Evolutionary conservation across 164 flowering plant species (phyloP).

Genomic region (Dillenia suffruticosa): DNA sequence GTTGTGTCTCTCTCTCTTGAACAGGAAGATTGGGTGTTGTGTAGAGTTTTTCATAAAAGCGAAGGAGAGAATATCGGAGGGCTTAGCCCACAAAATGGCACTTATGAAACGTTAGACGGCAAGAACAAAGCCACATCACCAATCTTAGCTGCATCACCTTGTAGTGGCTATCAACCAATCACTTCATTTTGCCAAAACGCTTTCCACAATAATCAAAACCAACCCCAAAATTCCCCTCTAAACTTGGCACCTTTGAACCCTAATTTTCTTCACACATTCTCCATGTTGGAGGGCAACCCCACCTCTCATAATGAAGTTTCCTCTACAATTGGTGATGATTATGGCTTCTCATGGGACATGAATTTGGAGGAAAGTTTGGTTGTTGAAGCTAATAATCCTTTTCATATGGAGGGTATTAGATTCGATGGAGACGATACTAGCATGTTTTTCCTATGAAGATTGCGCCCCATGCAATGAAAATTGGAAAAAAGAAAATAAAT

Average conservation of each 20-base stretch:
- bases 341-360: conserved; percentile 49
- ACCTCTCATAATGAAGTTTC: conserved; percentile 4
- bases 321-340: conserved; percentile 25
- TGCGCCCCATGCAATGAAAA: neutral
- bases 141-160: conserved; percentile 2
- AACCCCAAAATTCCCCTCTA: conserved; percentile 13
- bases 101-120: conserved; percentile 15
- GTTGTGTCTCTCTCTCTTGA: neutral
- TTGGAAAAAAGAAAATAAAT: neutral
- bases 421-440: conserved; percentile 22
- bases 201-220: conserved; percentile 10
- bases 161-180: conserved; percentile 14
- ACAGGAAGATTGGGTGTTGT: conserved; percentile 91
- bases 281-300: conserved; percentile 12
- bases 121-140: conserved; percentile 12
- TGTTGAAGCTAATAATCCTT: conserved; percentile 16
- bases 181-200: conserved; percentile 15
- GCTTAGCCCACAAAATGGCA: conserved; percentile 12
- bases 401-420: conserved; percentile 29
- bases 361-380: conserved; percentile 32
- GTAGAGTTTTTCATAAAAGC: conserved; percentile 71
- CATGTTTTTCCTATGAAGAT: conserved; percentile 18
- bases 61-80: conserved; percentile 26
- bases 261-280: conserved; percentile 15
- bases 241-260: conserved; percentile 18